Conservation (phyloP, 2,329 filamentous ascomycete genomes). For the Trematosphaeria pertusa region DNA sequence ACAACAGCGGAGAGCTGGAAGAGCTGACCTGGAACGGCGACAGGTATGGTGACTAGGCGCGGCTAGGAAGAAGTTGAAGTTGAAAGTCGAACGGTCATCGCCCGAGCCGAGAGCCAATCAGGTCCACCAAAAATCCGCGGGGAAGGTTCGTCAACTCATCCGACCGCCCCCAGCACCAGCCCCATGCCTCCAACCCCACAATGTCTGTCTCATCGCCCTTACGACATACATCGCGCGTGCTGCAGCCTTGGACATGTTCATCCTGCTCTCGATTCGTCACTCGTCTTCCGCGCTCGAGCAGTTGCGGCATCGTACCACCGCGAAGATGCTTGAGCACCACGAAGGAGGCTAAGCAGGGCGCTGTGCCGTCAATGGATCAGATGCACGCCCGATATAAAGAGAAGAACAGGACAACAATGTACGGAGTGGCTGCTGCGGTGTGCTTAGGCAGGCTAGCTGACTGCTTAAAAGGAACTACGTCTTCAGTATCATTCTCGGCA, state of each 20-base stretch:
- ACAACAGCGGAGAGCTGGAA: too few relatives aligned
- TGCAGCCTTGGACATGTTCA: constrained; percentile 46
- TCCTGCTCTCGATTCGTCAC: constrained; percentile 42
- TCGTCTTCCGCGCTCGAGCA: constrained; percentile 24
- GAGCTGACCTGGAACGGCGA: background rate
- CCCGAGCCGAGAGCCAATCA: too few relatives aligned
- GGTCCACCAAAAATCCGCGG: too few relatives aligned
- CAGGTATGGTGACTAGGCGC: background rate
- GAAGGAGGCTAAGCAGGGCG: constrained; percentile 37
- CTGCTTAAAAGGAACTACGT: constrained; percentile 68
- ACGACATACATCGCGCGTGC: constrained; percentile 23
- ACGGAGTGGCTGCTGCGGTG: constrained; percentile 24
- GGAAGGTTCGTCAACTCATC: constrained; percentile 32
- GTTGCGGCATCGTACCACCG: constrained; percentile 22
- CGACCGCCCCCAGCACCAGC: constrained; percentile 19
- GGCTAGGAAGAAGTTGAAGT: background rate
- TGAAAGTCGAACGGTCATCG: too few relatives aligned
- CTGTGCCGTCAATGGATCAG: constrained; percentile 67
- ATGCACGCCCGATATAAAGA: constrained; percentile 68
- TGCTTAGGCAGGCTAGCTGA: constrained; percentile 5
- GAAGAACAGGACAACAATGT: constrained; percentile 74
- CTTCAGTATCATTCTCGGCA: constrained; percentile 78
- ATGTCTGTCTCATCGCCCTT: constrained; percentile 39
- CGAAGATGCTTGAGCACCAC: constrained; percentile 44
- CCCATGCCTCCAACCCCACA: constrained; percentile 14